Base-by-base conservation (phyloP, 139 green algal genomes). In the Edaphochlamys debaryana region DNA sequence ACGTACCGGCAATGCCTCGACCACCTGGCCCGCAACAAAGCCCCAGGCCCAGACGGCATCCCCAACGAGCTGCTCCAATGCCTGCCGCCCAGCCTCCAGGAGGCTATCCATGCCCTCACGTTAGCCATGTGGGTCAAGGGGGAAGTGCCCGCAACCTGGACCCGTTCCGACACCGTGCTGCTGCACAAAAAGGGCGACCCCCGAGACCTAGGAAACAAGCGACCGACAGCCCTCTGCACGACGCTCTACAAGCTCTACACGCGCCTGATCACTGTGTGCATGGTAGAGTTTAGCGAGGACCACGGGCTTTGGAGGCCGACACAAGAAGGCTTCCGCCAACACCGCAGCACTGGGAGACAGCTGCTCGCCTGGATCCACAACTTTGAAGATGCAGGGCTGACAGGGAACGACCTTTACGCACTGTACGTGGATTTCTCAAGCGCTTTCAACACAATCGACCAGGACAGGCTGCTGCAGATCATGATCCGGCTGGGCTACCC, bases 181-280 rank as follows among this genome's bases (percentile, higher is more conserved):
- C 72, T 93, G 0, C 74, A 68, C 22, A 90, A 92, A 50, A 29
- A 70, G 84, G 87, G 42, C 48, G 86, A 63, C 76, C 70, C 38
- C n/a, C 67, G 20, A 30, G 67, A 7, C 19, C 79, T 25, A 40
- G 78, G 0, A 11, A 89, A 90, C 80, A 86, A 91, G 4, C 79
- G 77, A 7, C 83, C 82, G 0, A 82, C 89, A 48, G 84, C 74
- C 0, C 64, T 67, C 84, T 36, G 41, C 58, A 72, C 73, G 48
- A 90, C 86, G 0, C 52, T 90, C 1, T 90, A 90, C 77, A 92
- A 90, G n/a, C 40, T 92, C 0, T 92, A 85, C 84, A 92, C 86
- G 0, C 56, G 80, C 32, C 68, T 90, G 30, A 60, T 87, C 22
- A 87, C 80, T 0, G 8, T 58, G 8, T 58, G 69, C 25, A 74